Evolutionary conservation across 2,329 filamentous ascomycete genomes (phyloP).

Genomic region (Metarhizium guizhouense): DNA sequence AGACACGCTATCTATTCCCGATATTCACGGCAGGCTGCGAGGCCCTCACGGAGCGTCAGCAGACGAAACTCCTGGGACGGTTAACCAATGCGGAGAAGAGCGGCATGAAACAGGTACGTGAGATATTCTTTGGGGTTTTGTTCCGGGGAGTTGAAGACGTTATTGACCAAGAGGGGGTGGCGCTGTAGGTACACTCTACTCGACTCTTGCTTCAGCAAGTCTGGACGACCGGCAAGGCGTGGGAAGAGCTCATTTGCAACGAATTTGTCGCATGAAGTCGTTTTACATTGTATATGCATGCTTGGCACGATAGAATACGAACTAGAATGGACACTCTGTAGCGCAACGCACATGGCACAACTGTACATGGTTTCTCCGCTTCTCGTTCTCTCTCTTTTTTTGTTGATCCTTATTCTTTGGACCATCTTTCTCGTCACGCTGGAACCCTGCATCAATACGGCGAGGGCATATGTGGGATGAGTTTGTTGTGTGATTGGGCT

Average conservation of each 20-base stretch:
- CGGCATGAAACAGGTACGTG: slow-evolving; percentile 64
- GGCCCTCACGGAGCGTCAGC: slow-evolving; percentile 44
- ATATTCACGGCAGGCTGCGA: slow-evolving; percentile 80
- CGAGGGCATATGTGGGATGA: not conserved
- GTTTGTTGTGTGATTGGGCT: too few relatives aligned
- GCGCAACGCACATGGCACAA: not conserved
- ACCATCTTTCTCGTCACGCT: too few relatives aligned
- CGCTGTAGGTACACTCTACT: slow-evolving; percentile 44
- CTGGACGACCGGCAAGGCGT: slow-evolving; percentile 59
- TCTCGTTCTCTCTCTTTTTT: not conserved
- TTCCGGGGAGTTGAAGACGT: not conserved
- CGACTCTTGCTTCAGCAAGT: slow-evolving; percentile 57
- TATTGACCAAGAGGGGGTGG: not conserved
- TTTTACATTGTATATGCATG: not conserved
- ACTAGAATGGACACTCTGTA: not conserved
- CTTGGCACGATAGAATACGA: not conserved
- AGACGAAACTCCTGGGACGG: slow-evolving; percentile 53
- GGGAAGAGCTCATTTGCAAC: slow-evolving; percentile 57
- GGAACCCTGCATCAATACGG: too few relatives aligned
- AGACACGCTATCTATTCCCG: slow-evolving; percentile 68
- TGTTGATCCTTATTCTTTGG: too few relatives aligned
- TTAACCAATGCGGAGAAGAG: slow-evolving; percentile 60
- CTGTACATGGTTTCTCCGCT: not conserved
- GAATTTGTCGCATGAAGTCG: slow-evolving; percentile 56
- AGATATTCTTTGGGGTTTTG: not conserved